These are phyloP conservation scores for Trichoderma sp. DNA, from an alignment of 2,329 filamentous ascomycete genomes.

Conservation along the genomic window DNA sequence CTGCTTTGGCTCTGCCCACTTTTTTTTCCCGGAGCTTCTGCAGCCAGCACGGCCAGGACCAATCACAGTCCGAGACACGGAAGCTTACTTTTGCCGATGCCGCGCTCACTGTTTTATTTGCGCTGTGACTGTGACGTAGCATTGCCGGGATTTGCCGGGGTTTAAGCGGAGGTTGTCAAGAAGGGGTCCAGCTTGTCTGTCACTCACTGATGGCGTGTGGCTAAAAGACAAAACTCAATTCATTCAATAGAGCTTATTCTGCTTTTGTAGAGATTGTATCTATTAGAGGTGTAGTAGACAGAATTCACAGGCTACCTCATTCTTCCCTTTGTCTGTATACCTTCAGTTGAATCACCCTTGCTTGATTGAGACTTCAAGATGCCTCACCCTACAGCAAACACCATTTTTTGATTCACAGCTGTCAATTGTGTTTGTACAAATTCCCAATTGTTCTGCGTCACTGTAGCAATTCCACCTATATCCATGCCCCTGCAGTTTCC, in stretches of 20 bases:
- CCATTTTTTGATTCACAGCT: not conserved
- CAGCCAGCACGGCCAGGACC: constrained; percentile 16
- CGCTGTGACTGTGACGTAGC: constrained; percentile 15
- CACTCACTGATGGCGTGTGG: not conserved
- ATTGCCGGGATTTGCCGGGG: not conserved
- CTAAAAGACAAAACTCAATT: not conserved
- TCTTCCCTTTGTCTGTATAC: not conserved
- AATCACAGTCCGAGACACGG: constrained; percentile 22
- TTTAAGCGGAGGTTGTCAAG: not conserved
- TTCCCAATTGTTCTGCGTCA: not conserved
- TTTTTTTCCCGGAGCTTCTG: constrained; percentile 12
- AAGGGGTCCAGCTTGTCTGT: not conserved
- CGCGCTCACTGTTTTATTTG: not conserved
- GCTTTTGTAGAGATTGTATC: not conserved
- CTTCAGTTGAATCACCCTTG: not conserved
- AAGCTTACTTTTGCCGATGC: constrained; percentile 25
- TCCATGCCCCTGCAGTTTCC: not conserved
- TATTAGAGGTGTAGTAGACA: too few species aligned
- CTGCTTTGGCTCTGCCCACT: constrained; percentile 14
- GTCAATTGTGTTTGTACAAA: not conserved
- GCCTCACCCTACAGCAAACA: not conserved
- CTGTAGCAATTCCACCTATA: not conserved
- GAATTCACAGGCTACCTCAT: too few species aligned
- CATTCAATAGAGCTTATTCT: not conserved
- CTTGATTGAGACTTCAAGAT: not conserved